Evolutionary conservation across 495 filamentous ascomycete species (phyloP).

Genomic region (Penicillium macrosclerotiorum): DNA sequence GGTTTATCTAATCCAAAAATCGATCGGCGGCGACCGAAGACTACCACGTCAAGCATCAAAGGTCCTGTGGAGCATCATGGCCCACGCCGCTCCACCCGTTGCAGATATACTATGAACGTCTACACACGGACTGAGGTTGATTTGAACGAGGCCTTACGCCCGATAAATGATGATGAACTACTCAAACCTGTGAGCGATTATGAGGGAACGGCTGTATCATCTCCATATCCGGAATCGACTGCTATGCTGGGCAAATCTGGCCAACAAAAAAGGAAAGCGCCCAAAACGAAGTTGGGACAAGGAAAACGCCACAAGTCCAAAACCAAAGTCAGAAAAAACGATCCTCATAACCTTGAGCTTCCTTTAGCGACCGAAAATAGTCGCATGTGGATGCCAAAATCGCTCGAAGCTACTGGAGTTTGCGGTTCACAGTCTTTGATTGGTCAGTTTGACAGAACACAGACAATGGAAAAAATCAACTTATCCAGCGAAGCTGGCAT

Average conservation of each 20-base stretch:
- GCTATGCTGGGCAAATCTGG: background rate
- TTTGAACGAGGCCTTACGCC: constrained; percentile 36
- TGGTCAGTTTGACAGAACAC: no score
- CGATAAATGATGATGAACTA: constrained; percentile 22
- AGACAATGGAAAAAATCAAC: no score
- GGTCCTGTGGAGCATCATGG: constrained; percentile 16
- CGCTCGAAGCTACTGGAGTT: no score
- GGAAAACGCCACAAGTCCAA: constrained; percentile 17
- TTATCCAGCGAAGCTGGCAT: no score
- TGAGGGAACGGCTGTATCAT: constrained; percentile 13
- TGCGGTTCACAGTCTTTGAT: no score
- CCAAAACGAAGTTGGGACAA: background rate
- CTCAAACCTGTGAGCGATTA: background rate
- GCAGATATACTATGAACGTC: constrained; percentile 3
- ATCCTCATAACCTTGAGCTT: background rate
- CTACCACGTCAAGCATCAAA: no score
- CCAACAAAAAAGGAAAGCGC: constrained; percentile 8
- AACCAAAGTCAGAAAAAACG: background rate
- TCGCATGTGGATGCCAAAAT: no score
- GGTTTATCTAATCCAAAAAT: no score
- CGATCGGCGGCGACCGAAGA: no score
- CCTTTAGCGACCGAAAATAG: constrained; percentile 6
- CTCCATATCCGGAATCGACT: constrained; percentile 11
- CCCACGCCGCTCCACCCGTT: constrained; percentile 7
- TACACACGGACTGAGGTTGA: constrained; percentile 24